Percentiles rank a stretch among this genome's conserved stretches.
Evolutionary conservation across 139 green algal genomes (phyloP).

Genomic region (Chlamydomonas asymmetrica): DNA sequence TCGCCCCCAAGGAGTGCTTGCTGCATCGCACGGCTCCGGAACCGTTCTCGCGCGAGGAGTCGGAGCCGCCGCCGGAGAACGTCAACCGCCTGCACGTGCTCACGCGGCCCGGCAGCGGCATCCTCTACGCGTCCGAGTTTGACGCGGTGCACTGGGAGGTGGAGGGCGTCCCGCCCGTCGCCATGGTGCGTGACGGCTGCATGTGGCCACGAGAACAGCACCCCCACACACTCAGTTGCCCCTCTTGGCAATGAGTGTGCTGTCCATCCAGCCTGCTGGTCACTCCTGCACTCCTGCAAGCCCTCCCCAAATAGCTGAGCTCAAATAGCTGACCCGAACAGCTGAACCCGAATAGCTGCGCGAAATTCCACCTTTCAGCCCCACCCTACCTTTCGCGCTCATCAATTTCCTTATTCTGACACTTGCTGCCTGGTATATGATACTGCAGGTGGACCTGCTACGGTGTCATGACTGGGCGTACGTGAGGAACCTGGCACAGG

Average conservation of each 20-base stretch:
- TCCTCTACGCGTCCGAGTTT: constrained; percentile 65
- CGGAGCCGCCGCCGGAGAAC: constrained; percentile 80
- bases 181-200: constrained; percentile 29
- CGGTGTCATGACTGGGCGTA: constrained; percentile 89
- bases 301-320: too few species aligned
- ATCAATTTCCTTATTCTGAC: too few species aligned
- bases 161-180: constrained; percentile 15
- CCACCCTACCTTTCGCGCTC: too few species aligned
- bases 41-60: constrained; percentile 39
- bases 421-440: too few species aligned
- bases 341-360: too few species aligned
- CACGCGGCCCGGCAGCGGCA: constrained; percentile 40
- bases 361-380: too few species aligned
- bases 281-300: too few species aligned
- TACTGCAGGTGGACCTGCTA: constrained; percentile 79
- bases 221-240: too few species aligned
- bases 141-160: constrained; percentile 51
- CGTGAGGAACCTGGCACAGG: constrained; percentile 54
- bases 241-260: too few species aligned
- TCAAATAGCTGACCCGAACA: too few species aligned
- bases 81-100: constrained; percentile 76
- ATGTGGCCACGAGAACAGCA: too few species aligned
- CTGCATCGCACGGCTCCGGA: constrained; percentile 69
- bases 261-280: too few species aligned
- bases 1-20: constrained; percentile 71